These are phyloP conservation scores for Tylopilus vinaceipallidus DNA, from an alignment of 768 basidiomycete species.

Conservation along the genomic window DNA sequence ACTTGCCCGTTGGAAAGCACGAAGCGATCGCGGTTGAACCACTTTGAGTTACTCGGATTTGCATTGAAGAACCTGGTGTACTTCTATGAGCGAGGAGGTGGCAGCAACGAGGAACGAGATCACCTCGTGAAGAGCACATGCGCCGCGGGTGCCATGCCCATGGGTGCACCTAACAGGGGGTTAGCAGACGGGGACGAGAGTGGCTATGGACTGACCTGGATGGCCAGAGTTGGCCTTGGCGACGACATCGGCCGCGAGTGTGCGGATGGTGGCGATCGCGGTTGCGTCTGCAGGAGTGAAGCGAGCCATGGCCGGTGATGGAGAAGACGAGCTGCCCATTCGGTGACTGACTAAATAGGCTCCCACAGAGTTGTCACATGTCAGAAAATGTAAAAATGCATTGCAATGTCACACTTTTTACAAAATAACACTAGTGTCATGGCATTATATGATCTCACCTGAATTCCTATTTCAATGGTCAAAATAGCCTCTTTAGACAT, in stretches of 20 bases:
- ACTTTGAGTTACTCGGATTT: constrained; percentile 86
- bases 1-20: constrained; percentile 92
- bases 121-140: constrained; percentile 80
- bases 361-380: too few relatives aligned
- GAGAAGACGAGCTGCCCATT: constrained; percentile 8
- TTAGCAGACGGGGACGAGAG: constrained; percentile 1
- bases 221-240: constrained; percentile 93
- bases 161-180: constrained; percentile 67
- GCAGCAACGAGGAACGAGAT: not conserved
- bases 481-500: too few relatives aligned
- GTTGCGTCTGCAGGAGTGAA: constrained; percentile 49
- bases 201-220: constrained; percentile 50
- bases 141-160: constrained; percentile 88
- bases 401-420: too few relatives aligned
- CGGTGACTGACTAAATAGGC: too few relatives aligned
- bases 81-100: not conserved
- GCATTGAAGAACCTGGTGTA: constrained; percentile 72
- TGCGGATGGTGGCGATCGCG: constrained; percentile 71
- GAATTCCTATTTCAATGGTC: too few relatives aligned
- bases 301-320: constrained; percentile 35
- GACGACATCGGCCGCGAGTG: constrained; percentile 74
- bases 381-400: too few relatives aligned
- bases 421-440: too few relatives aligned
- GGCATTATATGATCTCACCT: too few relatives aligned
- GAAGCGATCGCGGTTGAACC: constrained; percentile 96